Base-by-base conservation (phyloP, 768 basidiomycete genomes). In the Pisolithus sp. region DNA sequence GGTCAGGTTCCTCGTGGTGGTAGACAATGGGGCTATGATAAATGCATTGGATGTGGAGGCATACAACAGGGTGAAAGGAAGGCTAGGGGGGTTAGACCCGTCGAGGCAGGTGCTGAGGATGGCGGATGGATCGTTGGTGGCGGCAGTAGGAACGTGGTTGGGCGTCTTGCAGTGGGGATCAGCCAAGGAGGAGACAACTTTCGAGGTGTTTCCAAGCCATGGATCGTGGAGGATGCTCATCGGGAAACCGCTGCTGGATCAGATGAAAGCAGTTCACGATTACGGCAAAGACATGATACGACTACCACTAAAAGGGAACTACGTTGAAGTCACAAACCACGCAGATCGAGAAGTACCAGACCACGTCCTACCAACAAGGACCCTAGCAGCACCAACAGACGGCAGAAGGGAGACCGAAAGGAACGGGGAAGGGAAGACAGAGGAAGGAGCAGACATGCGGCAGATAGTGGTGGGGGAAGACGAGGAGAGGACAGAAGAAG, bases 161-260 rank as follows among this genome's bases (percentile, higher is more conserved):
- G 28, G 28, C 6, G 7, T 2, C 0, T 49, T 69, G 0, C 21
- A 31, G 4, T 41, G 67, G n/a, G 57, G 48, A 3, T 49, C 48
- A 0, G 53, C 59, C 4, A 9, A 37, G 3, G 15, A 6, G 1
- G 6, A 31, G 1, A 49, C 39, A 13, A 23, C 44, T 4, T 61
- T 68, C 20, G 61, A 68, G 46, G 56, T 67, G 0, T 64, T 67
- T 42, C 49, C 57, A 5, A 62, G 61, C 34, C 51, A 54, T 17
- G 60, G 54, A 4, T 48, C 30, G 7, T 60, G 58, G 62, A 13
- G 38, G 9, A 43, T 58, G 45, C 49, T 59, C 23, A 48, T 58
- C 5, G 58, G 54, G 7, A 61, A 57, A 52, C 61, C 59, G 9
- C 46, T 62, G 7, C 56, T 57, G 12, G 43, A 47, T n/a, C 48